phyloP scores from a whole-genome alignment of 805 yeast genomes.

The Teunomyces kruisii region DNA sequence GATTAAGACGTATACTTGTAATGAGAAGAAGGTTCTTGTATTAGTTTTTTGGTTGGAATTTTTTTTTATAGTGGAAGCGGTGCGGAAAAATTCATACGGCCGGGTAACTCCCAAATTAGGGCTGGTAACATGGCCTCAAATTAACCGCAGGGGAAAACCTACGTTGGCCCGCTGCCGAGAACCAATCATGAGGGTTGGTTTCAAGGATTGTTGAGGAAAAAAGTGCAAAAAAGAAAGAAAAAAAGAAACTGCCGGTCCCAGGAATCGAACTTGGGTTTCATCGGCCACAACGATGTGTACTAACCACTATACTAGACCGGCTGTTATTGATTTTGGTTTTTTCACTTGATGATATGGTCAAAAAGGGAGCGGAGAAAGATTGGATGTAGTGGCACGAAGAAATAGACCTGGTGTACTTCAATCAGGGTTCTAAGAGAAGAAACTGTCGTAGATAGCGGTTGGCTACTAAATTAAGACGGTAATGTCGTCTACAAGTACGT shows the following conservation, averaged over 20 bases:
- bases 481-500: too few species aligned
- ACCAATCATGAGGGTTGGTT: neutral
- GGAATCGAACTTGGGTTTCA: constrained; percentile 52
- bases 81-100: neutral
- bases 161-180: neutral
- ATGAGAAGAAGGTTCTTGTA: too few species aligned
- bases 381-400: too few species aligned
- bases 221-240: constrained; percentile 1
- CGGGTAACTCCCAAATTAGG: constrained; percentile 2
- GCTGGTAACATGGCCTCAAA: neutral
- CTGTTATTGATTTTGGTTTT: constrained; percentile 9
- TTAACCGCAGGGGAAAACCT: neutral
- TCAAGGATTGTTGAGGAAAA: too few species aligned
- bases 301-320: constrained; percentile 52
- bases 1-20: neutral
- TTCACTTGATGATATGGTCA: too few species aligned
- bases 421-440: too few species aligned
- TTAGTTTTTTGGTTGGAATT: neutral
- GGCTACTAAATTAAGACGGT: too few species aligned
- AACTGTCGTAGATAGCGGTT: too few species aligned
- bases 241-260: constrained; percentile 45
- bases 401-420: too few species aligned
- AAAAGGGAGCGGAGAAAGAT: too few species aligned
- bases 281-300: constrained; percentile 53
- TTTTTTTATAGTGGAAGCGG: neutral